Percentiles rank a stretch among this genome's conserved stretches.
These are phyloP conservation scores for Hanseniaspora singularis DNA, from an alignment of 805 yeast genomes.

Conservation along the genomic window DNA sequence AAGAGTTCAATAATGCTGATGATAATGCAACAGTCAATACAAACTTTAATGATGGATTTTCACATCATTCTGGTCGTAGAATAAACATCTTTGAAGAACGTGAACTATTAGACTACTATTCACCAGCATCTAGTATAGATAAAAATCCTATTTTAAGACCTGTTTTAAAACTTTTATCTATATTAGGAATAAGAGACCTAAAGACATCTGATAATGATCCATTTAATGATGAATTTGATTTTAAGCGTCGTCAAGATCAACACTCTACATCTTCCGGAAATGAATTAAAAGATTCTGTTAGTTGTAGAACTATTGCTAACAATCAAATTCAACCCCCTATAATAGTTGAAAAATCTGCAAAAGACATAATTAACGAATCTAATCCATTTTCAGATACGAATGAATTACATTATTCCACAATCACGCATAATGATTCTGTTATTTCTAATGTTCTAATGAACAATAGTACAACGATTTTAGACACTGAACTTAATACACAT, in stretches of 20 bases:
- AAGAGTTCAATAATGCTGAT: background rate
- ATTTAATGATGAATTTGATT: conserved; percentile 16
- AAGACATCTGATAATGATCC: background rate
- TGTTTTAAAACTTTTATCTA: background rate
- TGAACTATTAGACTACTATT: conserved; percentile 10
- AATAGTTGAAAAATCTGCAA: conserved; percentile 14
- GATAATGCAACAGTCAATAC: background rate
- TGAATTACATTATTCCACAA: background rate
- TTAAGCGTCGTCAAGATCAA: conserved; percentile 11
- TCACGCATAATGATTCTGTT: background rate
- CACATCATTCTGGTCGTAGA: conserved; percentile 14
- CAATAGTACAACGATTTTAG: too few species aligned
- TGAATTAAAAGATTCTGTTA: too few species aligned
- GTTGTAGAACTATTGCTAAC: too few species aligned
- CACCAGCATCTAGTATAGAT: background rate
- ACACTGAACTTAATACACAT: background rate
- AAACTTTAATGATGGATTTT: conserved; percentile 12
- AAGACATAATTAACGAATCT: conserved; percentile 11
- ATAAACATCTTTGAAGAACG: conserved; percentile 14
- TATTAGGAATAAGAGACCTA: background rate
- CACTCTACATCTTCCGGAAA: background rate
- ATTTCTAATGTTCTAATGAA: background rate
- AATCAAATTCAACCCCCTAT: conserved; percentile 6
- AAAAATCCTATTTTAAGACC: background rate
- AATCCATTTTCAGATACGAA: conserved; percentile 1